These are phyloP conservation scores for Haplosporangium sp. DNA, from an alignment of 371 early-diverging fungal genomes.

Conservation along the genomic window DNA sequence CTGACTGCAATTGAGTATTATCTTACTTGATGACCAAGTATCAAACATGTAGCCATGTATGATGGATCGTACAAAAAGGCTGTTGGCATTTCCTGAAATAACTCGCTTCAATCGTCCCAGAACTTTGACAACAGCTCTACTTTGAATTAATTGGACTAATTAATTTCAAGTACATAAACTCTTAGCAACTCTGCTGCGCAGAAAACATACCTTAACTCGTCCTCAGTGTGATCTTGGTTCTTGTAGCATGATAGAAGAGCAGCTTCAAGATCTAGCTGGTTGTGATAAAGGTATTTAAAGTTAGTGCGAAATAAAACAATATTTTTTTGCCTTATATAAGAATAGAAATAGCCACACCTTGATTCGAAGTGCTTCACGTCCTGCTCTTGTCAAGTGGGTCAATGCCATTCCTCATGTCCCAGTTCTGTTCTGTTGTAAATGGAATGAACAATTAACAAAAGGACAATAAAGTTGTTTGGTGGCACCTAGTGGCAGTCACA, in stretches of 20 bases:
- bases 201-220: slow-evolving; percentile 7
- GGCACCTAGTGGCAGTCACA: slow-evolving; percentile 4
- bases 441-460: not conserved
- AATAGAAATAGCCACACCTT: slow-evolving; percentile 28
- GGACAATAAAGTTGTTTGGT: not conserved
- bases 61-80: not conserved
- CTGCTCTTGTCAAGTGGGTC: slow-evolving; percentile 41
- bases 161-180: too few relatives aligned
- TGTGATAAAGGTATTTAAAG: not conserved
- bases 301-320: too few relatives aligned
- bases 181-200: not conserved
- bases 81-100: slow-evolving; percentile 9
- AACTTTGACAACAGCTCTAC: slow-evolving; percentile 15
- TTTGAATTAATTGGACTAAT: not conserved
- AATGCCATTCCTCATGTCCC: slow-evolving; percentile 18
- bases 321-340: too few relatives aligned
- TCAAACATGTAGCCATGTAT: slow-evolving; percentile 52
- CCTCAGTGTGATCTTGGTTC: not conserved
- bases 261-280: slow-evolving; percentile 50
- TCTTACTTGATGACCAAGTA: slow-evolving; percentile 44
- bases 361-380: slow-evolving; percentile 26
- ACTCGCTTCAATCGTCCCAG: slow-evolving; percentile 14
- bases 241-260: slow-evolving; percentile 24
- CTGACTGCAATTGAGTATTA: not conserved
- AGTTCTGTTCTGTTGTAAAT: not conserved